Evolutionary conservation across 1,284 basidiomycete genomes (phyloP).

Genomic region (Ceratobasidium sp.): DNA sequence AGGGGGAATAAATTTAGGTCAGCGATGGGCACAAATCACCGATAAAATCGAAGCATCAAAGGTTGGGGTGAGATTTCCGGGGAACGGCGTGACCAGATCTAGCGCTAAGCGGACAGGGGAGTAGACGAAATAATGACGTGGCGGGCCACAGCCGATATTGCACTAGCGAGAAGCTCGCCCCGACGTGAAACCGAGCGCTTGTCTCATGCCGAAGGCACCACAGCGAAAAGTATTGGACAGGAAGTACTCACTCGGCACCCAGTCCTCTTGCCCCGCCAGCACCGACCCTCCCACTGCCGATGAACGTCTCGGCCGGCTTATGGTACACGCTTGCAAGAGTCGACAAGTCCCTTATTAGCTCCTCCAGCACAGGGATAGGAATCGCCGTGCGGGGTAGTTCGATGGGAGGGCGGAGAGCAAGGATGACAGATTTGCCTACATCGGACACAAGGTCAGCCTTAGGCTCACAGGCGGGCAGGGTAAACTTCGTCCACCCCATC

Average conservation of each 20-base stretch:
- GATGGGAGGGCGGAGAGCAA: conserved; percentile 92
- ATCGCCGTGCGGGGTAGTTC: conserved; percentile 92
- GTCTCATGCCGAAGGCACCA: conserved; percentile 11
- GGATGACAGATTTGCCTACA: conserved; percentile 70
- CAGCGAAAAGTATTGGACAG: conserved; percentile 16
- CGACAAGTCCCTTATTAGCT: conserved; percentile 89
- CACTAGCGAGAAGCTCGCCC: conserved; percentile 11
- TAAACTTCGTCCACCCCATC: too few relatives aligned
- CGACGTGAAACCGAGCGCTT: neutral
- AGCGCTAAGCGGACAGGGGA: neutral
- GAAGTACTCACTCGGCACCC: conserved; percentile 67
- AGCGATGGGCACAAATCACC: neutral
- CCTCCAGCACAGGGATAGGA: conserved; percentile 89
- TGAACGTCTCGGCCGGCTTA: conserved; percentile 92
- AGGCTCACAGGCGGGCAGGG: too few relatives aligned
- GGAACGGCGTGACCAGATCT: neutral
- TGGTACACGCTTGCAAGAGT: conserved; percentile 93
- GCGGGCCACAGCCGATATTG: neutral
- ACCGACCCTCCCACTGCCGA: conserved; percentile 85
- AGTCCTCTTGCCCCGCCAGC: conserved; percentile 83
- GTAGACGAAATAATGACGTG: neutral
- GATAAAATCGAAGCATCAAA: neutral
- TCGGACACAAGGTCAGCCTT: neutral
- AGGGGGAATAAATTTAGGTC: neutral
- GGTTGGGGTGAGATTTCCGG: conserved; percentile 1